Conservation (phyloP, 2,329 filamentous ascomycete genomes). For the Alternaria tenuissima region DNA sequence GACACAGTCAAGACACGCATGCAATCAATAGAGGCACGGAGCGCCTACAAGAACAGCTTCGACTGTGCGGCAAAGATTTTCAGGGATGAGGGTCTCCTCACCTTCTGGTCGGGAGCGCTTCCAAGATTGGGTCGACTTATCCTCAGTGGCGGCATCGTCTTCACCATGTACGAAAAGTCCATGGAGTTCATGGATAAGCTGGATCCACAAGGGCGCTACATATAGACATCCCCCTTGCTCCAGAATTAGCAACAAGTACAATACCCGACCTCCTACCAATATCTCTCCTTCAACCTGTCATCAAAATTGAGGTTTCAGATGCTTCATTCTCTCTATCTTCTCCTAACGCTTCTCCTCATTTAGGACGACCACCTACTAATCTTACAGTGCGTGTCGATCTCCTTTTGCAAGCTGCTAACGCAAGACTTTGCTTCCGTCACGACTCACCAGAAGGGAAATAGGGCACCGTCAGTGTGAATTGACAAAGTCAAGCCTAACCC, state of each 20-base stretch:
- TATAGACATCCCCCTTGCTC: constrained; percentile 58
- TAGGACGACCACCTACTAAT: not conserved
- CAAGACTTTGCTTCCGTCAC: too few relatives aligned
- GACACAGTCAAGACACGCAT: constrained; percentile 97
- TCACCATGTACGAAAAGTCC: constrained; percentile 96
- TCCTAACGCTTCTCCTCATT: not conserved
- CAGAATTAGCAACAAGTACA: not conserved
- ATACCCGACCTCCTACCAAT: not conserved
- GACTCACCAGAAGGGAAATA: too few relatives aligned
- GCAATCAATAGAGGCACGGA: constrained; percentile 90
- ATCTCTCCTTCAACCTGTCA: not conserved
- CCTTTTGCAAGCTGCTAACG: not conserved
- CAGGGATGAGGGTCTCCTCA: constrained; percentile 85
- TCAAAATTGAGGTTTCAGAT: not conserved
- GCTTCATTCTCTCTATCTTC: not conserved
- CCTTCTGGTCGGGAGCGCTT: constrained; percentile 93
- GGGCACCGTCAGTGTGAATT: too few relatives aligned
- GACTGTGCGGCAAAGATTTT: constrained; percentile 84
- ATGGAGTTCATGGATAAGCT: constrained; percentile 84
- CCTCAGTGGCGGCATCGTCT: constrained; percentile 94
- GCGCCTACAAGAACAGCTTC: constrained; percentile 85
- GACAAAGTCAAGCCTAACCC: too few relatives aligned
- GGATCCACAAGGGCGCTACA: constrained; percentile 85
- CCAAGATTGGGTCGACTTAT: constrained; percentile 85
- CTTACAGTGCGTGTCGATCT: not conserved